A percentile compares a stretch with the other conserved stretches of the same genome.
Conservation (phyloP, 2,329 filamentous ascomycete species). For the Colletotrichum falcatum region DNA sequence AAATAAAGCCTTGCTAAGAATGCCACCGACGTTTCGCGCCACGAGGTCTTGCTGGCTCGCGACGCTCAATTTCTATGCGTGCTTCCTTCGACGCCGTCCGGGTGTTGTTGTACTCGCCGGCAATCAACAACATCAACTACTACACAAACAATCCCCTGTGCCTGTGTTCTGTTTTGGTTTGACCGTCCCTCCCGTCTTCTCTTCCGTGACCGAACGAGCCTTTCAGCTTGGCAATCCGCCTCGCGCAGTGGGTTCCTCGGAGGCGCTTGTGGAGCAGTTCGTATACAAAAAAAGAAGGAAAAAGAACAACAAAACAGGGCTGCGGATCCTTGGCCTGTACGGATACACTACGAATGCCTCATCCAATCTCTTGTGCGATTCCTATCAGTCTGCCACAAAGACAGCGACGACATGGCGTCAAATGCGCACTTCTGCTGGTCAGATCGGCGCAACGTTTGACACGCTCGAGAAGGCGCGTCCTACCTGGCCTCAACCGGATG, state of each 20-base stretch:
- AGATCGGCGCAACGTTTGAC: slow-evolving; percentile 23
- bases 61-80: slow-evolving; percentile 27
- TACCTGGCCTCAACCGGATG: slow-evolving; percentile 6
- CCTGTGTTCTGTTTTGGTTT: slow-evolving; percentile 18
- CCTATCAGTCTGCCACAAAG: slow-evolving; percentile 19
- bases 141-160: slow-evolving; percentile 6
- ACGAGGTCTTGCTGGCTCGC: not conserved
- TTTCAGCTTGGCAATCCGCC: slow-evolving; percentile 9
- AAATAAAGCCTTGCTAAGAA: slow-evolving; percentile 13
- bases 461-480: slow-evolving; percentile 13
- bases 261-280: slow-evolving; percentile 25
- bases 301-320: slow-evolving; percentile 3
- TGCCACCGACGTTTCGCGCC: slow-evolving; percentile 17
- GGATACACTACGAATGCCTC: not conserved
- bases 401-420: slow-evolving; percentile 23
- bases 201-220: not conserved
- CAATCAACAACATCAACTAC: not conserved
- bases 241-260: not conserved
- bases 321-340: slow-evolving; percentile 23
- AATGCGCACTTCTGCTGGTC: slow-evolving; percentile 22
- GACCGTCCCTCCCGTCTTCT: slow-evolving; percentile 2
- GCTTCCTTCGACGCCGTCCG: slow-evolving; percentile 9
- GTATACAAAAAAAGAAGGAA: slow-evolving; percentile 16
- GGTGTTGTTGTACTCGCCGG: not conserved
- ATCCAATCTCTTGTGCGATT: slow-evolving; percentile 25